Base-by-base conservation (phyloP, 345 rosid genomes). In the Moricandia moricandioides region DNA sequence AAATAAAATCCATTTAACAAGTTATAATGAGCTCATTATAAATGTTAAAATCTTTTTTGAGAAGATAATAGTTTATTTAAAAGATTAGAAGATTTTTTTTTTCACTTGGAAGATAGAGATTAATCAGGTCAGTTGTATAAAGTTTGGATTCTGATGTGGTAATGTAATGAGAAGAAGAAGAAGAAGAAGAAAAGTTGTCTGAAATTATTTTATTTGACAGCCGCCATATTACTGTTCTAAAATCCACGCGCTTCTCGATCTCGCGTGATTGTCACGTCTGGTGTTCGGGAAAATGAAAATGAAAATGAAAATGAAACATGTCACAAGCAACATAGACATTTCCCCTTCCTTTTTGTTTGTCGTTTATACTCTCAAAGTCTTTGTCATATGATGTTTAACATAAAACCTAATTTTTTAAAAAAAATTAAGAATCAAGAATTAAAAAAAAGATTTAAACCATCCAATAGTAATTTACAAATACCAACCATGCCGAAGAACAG, bases 141-240 rank as follows among this genome's bases (percentile, higher is more conserved):
- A 29, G 31, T 33, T 40, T n/a, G 56, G 55, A 10, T 7, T 40
- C 57, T 27, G 18, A 70, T 40, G 37, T 72, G 18, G 18, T 47
- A n/a, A 26, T 37, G 69, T 24, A 14, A 14, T 51, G 21, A 14
- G 12, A 37, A 37, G 43, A 6, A 52, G 8, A 45, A 0, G 51
- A 18, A 8, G 12, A 26, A 24, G 5, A 56, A 56, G 45, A 27
- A 40, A 27, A 0, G 14, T 10, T 13, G 29, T 37, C 6, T 21
- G 18, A 37, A 63, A 72, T 5, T 26, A 37, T 30, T 57, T 55
- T 4, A 54, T 49, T 29, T 55, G 56, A 43, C 40, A 73, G 78
- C 71, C 71, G 65, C 78, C 71, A 74, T 14, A 40, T 57, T 26
- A 13, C 78, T 74, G 66, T 65, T 74, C 49, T 30, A 0, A 65